phyloP scores from a whole-genome alignment of 768 basidiomycete genomes.

The Rubroboletus pulcherrimus region DNA sequence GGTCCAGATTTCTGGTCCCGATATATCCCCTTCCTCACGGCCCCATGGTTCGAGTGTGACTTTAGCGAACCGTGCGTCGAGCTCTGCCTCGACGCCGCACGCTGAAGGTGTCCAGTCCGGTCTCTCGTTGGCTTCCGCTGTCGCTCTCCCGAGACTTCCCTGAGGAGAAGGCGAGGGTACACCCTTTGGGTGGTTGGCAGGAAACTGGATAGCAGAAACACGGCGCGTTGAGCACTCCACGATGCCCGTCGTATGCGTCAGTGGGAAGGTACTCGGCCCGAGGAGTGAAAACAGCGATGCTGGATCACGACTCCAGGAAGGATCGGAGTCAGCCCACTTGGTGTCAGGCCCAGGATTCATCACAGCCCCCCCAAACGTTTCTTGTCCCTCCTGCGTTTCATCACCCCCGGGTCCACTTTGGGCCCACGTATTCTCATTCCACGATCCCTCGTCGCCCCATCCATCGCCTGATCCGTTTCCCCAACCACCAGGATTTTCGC shows the following conservation, averaged over 20 bases:
- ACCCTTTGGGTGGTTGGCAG: constrained; percentile 26
- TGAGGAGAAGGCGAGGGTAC: background rate
- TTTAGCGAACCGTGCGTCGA: constrained; percentile 45
- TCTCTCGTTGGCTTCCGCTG: constrained; percentile 7
- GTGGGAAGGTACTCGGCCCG: constrained; percentile 53
- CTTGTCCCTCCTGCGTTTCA: constrained; percentile 9
- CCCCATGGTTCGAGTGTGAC: constrained; percentile 57
- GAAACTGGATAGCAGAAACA: constrained; percentile 44
- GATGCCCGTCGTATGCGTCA: constrained; percentile 61
- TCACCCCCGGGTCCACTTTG: constrained; percentile 3
- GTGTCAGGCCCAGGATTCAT: background rate
- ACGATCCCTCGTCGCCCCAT: constrained; percentile 12
- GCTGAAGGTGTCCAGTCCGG: constrained; percentile 20
- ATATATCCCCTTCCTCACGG: constrained; percentile 37
- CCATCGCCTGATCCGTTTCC: background rate
- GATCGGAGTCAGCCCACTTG: constrained; percentile 14
- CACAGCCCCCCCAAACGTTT: background rate
- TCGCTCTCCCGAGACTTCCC: background rate
- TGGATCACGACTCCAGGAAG: constrained; percentile 25
- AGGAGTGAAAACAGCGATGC: constrained; percentile 39
- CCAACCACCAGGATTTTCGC: constrained; percentile 1
- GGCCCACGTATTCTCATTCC: constrained; percentile 9
- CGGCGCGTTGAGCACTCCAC: constrained; percentile 64
- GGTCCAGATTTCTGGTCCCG: constrained; percentile 32
- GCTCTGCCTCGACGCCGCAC: constrained; percentile 41